Evolutionary conservation across 768 basidiomycete species (phyloP).

Genomic region (Pleurotus tuoliensis): DNA sequence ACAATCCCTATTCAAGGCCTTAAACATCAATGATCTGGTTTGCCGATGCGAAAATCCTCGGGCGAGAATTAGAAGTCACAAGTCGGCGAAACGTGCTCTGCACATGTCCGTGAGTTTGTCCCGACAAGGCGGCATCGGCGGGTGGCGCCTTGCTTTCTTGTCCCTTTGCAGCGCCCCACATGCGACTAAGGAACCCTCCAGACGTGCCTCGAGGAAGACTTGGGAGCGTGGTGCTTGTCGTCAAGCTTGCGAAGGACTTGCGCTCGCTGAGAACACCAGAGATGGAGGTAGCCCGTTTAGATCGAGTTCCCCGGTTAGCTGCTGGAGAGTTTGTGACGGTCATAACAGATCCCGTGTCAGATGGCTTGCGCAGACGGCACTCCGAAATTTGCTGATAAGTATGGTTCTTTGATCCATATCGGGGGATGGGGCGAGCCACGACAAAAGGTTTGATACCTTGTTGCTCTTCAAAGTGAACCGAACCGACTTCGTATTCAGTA

Average conservation of each 20-base stretch:
- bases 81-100: conserved; percentile 5
- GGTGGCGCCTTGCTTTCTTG: conserved; percentile 8
- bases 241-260: conserved; percentile 18
- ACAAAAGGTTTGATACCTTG: conserved; percentile 33
- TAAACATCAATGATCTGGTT: conserved; percentile 5
- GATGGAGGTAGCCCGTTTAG: conserved; percentile 24
- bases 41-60: conserved; percentile 1
- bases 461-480: conserved; percentile 18
- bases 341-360: conserved; percentile 48
- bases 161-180: conserved; percentile 65
- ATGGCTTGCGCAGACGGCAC: conserved; percentile 37
- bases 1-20: not conserved
- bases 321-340: conserved; percentile 22
- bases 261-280: conserved; percentile 13
- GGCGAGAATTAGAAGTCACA: not conserved
- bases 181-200: conserved; percentile 61
- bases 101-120: conserved; percentile 1
- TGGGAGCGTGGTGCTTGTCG: conserved; percentile 38
- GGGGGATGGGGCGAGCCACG: conserved; percentile 42
- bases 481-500: conserved; percentile 27
- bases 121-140: not conserved
- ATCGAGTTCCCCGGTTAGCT: conserved; percentile 18
- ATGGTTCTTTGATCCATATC: conserved; percentile 31
- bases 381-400: conserved; percentile 23
- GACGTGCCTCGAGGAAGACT: conserved; percentile 27